Evolutionary conservation across 306 rosid species (phyloP).

Genomic region (Heteromeles arbutifolia): DNA sequence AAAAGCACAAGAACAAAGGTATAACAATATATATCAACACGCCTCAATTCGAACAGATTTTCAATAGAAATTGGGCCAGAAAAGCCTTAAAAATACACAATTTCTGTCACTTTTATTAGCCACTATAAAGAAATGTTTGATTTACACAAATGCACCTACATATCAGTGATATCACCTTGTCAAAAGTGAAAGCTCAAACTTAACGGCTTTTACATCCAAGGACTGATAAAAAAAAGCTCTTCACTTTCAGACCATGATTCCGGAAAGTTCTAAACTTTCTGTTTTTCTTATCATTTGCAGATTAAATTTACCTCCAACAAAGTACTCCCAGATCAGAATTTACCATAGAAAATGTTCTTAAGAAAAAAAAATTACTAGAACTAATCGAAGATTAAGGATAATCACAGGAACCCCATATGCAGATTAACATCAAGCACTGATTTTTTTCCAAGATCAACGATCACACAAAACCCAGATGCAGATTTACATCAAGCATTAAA

Average conservation of each 20-base stretch:
- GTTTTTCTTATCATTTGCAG: neutral
- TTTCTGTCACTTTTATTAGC: neutral
- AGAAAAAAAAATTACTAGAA: neutral
- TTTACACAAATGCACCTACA: neutral
- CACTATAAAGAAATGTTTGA: neutral
- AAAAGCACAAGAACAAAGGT: neutral
- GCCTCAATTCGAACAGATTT: neutral
- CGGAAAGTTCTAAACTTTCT: neutral
- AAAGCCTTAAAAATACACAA: neutral
- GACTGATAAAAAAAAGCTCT: neutral
- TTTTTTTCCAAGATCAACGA: neutral
- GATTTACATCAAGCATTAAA: neutral
- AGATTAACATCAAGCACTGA: neutral
- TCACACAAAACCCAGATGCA: neutral
- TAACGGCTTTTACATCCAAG: neutral
- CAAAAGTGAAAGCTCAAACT: neutral
- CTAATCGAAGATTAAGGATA: neutral
- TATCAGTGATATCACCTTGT: neutral
- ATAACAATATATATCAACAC: neutral
- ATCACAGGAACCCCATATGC: neutral
- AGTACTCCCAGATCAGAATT: conserved; percentile 18
- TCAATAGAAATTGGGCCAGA: neutral
- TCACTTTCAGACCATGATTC: neutral
- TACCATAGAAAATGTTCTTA: neutral
- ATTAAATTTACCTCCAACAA: neutral